phyloP scores from a whole-genome alignment of 495 filamentous ascomycete species.

The Annulohypoxylon maeteangense region DNA sequence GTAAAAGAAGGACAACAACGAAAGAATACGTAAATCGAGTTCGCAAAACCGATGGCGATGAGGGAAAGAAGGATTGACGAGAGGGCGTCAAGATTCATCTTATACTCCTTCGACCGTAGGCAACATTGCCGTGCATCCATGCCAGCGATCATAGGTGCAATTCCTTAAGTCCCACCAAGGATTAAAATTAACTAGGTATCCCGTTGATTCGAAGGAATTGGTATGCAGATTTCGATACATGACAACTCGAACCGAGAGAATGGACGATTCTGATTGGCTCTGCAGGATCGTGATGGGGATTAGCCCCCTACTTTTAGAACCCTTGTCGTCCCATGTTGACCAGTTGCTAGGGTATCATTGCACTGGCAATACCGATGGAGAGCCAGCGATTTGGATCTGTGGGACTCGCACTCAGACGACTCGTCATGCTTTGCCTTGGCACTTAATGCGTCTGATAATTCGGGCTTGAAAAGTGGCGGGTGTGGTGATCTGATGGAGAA shows the following conservation, averaged over 20 bases:
- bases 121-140: constrained; percentile 23
- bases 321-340: constrained; percentile 22
- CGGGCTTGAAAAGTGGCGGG: neutral
- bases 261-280: constrained; percentile 14
- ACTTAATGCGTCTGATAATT: constrained; percentile 26
- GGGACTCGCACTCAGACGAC: constrained; percentile 17
- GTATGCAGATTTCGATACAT: constrained; percentile 33
- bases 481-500: neutral
- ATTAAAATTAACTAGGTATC: neutral
- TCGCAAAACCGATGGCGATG: constrained; percentile 38
- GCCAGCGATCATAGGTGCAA: constrained; percentile 33
- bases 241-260: constrained; percentile 4
- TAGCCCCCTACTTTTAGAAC: constrained; percentile 10
- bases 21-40: constrained; percentile 35
- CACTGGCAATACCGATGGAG: constrained; percentile 21
- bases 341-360: constrained; percentile 14
- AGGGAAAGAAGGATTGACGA: constrained; percentile 4
- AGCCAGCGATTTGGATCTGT: constrained; percentile 26
- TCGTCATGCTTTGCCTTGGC: constrained; percentile 28
- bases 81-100: constrained; percentile 17
- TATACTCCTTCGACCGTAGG: constrained; percentile 37
- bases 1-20: constrained; percentile 30
- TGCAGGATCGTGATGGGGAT: constrained; percentile 4
- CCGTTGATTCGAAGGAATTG: constrained; percentile 17
- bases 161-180: constrained; percentile 30